Base-by-base conservation (phyloP, 495 filamentous ascomycete species). In the Apodospora peruviana region DNA sequence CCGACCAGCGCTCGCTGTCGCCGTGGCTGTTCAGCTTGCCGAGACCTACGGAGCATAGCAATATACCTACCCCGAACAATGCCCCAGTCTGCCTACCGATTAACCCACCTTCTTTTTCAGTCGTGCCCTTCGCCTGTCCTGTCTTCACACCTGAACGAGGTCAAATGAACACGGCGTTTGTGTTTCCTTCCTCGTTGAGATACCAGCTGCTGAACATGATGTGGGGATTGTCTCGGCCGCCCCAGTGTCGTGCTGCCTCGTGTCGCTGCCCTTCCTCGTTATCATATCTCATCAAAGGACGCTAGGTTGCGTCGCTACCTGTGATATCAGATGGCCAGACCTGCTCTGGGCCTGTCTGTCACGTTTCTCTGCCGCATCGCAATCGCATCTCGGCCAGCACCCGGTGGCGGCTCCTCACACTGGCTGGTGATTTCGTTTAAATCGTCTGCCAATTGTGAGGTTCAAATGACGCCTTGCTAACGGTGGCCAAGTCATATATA, bases 391-490 rank as follows among this genome's bases (percentile, higher is more conserved):
- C 37, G 16, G 8, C 10, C 16, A 37, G 19, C 39, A 40, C n/a
- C 29, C 39, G 42, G 27, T 39, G 50, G 48, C 39, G 39, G 22
- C 50, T 44, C 41, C 36, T 38, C 45, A 42, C 34, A 29, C 27
- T 32, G 27, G 47, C 43, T 62, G 51, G 50, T 60, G 53, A 60
- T 60, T 53, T 63, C 54, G 54, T 60, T 56, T 57, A 58, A 17
- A 44, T n/a, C 8, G 25, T 51, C 52, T 58, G 45, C 56, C 59
- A 62, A 48, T 56, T 60, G 47, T 54, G 56, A 65, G 45, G 35
- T 56, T 48, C 45, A 38, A 52, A 52, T 27, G 38, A 51, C 53
- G 41, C 43, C 47, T 55, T 32, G 27, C 54, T 55, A 61, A 53
- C 49, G 53, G 45, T 45, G 50, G 55, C 49, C 47, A 56, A 50